A percentile compares a stretch with the other conserved stretches of the same genome.
phyloP scores from a whole-genome alignment of 1,139 yeast species.

The Kodamaea arcana region DNA sequence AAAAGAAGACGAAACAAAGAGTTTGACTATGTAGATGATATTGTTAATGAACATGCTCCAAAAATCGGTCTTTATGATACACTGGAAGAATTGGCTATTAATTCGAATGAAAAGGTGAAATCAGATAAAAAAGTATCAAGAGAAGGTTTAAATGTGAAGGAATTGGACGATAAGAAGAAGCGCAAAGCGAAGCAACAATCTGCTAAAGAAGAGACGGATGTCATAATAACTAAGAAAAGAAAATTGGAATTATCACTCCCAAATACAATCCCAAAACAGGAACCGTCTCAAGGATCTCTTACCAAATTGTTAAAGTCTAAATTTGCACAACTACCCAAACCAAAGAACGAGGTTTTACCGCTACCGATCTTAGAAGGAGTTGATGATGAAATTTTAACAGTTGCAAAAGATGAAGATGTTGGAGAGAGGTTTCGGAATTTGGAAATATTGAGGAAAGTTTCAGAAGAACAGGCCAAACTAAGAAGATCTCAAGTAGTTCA shows the following conservation, averaged over 20 bases:
- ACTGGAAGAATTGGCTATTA: constrained; percentile 47
- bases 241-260: constrained; percentile 49
- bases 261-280: neutral
- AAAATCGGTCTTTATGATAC: constrained; percentile 68
- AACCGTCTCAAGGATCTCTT: constrained; percentile 4
- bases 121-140: constrained; percentile 47
- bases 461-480: constrained; percentile 25
- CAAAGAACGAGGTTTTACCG: constrained; percentile 20
- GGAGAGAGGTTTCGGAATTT: constrained; percentile 23
- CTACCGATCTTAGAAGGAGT: constrained; percentile 26
- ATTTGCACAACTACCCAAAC: constrained; percentile 26
- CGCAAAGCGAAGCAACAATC: neutral
- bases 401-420: constrained; percentile 12
- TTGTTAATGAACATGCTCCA: constrained; percentile 77
- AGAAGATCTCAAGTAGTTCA: constrained; percentile 51
- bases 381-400: constrained; percentile 16
- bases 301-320: constrained; percentile 14
- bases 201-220: neutral
- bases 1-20: constrained; percentile 51
- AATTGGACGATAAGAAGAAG: constrained; percentile 32
- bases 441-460: constrained; percentile 24
- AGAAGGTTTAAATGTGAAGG: constrained; percentile 46
- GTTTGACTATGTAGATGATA: constrained; percentile 79
- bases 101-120: constrained; percentile 31
- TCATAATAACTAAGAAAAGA: constrained; percentile 38